Evolutionary conservation across 352 stramenopile species (phyloP).

Genomic region (Globisporangium camurandrum): DNA sequence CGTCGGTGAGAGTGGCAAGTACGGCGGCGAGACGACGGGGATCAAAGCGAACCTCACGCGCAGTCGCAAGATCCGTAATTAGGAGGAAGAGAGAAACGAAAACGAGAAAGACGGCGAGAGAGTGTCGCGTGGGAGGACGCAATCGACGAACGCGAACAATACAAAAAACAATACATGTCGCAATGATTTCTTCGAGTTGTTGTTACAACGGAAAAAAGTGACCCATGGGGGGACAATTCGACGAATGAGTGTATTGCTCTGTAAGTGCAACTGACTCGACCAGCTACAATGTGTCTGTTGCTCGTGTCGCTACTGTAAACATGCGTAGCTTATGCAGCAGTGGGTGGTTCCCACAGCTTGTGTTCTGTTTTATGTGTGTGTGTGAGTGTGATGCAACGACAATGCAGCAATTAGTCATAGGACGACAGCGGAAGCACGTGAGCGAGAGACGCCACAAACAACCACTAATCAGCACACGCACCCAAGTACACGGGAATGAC

Average conservation of each 20-base stretch:
- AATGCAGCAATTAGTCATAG: background rate
- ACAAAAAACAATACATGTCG: no score
- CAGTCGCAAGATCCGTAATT: slow-evolving; percentile 88
- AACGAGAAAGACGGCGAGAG: no score
- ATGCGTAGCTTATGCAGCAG: slow-evolving; percentile 37
- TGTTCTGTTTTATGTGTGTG: no score
- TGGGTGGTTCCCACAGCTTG: slow-evolving; percentile 81
- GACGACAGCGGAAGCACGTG: background rate
- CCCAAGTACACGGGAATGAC: slow-evolving; percentile 82
- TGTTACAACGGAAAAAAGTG: no score
- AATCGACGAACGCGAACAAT: no score
- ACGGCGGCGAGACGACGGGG: slow-evolving; percentile 85
- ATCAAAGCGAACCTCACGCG: slow-evolving; percentile 87
- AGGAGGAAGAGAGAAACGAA: slow-evolving; percentile 15
- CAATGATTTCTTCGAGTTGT: no score
- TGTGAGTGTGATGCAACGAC: background rate
- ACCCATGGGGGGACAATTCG: no score
- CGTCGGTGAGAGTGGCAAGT: slow-evolving; percentile 77
- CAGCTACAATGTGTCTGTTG: no score
- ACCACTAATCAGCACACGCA: slow-evolving; percentile 32
- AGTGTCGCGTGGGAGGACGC: no score
- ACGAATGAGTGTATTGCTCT: no score
- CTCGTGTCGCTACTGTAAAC: no score
- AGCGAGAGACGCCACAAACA: background rate
- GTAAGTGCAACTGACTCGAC: no score